These are phyloP conservation scores for Paramecium primaurelia DNA, from an alignment of 73 alveolate species.

Conservation along the genomic window DNA sequence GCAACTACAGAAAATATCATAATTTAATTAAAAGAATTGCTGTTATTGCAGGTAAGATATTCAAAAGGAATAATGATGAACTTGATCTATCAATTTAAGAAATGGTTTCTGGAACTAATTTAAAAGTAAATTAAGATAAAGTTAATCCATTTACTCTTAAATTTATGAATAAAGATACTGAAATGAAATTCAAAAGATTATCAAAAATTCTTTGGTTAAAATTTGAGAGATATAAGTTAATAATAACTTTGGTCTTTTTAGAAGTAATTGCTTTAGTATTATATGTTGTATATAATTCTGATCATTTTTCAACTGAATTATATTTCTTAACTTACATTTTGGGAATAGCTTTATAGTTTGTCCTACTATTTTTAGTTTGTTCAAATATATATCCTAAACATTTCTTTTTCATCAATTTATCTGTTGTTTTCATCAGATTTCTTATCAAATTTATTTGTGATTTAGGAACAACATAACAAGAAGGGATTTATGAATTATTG, in stretches of 20 bases:
- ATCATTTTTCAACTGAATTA: not conserved
- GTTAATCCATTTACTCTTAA: not conserved
- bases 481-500: not conserved
- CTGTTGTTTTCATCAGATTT: not conserved
- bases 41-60: slow-evolving; percentile 9
- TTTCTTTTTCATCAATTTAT: not conserved
- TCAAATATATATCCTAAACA: slow-evolving; percentile 7
- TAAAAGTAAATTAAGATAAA: slow-evolving; percentile 11
- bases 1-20: not conserved
- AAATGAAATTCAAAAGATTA: slow-evolving; percentile 33
- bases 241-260: not conserved
- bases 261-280: not conserved
- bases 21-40: slow-evolving; percentile 44
- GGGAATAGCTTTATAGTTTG: not conserved
- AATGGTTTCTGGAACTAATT: slow-evolving; percentile 26
- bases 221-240: not conserved
- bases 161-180: slow-evolving; percentile 33
- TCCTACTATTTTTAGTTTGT: not conserved
- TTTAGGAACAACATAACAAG: not conserved
- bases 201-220: slow-evolving; percentile 12
- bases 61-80: slow-evolving; percentile 5
- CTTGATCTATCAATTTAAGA: slow-evolving; percentile 19
- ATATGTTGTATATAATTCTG: not conserved
- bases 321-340: not conserved
- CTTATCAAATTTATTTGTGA: not conserved